Conservation (phyloP, 2,329 filamentous ascomycete species). For the Colletotrichum filicis region DNA sequence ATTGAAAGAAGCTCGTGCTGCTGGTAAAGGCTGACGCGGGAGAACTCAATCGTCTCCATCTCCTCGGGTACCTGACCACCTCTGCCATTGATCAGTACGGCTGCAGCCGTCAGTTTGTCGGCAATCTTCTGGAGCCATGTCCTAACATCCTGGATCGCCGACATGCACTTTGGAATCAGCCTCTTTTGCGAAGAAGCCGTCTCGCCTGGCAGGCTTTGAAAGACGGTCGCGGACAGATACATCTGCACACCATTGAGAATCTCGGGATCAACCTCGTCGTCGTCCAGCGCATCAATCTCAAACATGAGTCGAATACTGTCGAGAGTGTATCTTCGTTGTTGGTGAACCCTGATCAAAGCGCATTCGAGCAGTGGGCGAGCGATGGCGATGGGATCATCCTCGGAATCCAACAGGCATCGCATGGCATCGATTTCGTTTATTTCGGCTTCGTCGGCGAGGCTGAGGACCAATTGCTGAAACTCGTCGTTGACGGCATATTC, state of each 20-base stretch:
- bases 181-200: constrained; percentile 40
- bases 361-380: constrained; percentile 81
- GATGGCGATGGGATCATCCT: constrained; percentile 74
- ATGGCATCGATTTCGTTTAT: constrained; percentile 91
- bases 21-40: constrained; percentile 81
- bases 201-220: constrained; percentile 51
- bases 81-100: constrained; percentile 76
- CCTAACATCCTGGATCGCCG: constrained; percentile 81
- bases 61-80: constrained; percentile 66
- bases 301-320: constrained; percentile 86
- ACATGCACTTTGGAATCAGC: constrained; percentile 80
- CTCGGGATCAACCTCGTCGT: constrained; percentile 63
- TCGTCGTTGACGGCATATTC: constrained; percentile 86
- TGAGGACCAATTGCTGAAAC: constrained; percentile 84
- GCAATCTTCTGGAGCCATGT: constrained; percentile 79
- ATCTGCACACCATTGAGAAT: constrained; percentile 62
- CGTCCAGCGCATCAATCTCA: constrained; percentile 72
- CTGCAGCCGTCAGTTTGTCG: constrained; percentile 80
- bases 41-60: constrained; percentile 82
- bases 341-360: constrained; percentile 88
- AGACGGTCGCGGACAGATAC: constrained; percentile 66
- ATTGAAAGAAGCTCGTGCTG: constrained; percentile 91
- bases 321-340: constrained; percentile 83
- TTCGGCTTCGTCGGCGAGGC: constrained; percentile 88
- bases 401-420: constrained; percentile 77